These are phyloP conservation scores for Aspergillus japonicus DNA, from an alignment of 2,329 filamentous ascomycete genomes.

Conservation along the genomic window DNA sequence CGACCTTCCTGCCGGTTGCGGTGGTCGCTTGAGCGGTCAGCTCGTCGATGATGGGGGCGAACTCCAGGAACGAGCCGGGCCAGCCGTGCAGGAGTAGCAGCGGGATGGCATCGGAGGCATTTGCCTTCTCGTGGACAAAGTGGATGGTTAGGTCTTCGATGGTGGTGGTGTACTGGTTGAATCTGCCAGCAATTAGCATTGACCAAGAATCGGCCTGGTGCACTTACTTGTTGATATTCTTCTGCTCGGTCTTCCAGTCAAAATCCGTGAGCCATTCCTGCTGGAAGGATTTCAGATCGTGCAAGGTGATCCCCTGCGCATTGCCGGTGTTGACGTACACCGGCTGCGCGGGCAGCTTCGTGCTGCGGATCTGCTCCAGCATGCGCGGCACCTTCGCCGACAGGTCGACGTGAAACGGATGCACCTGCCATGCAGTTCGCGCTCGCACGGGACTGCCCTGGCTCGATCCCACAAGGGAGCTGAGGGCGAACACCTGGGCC, in stretches of 20 bases:
- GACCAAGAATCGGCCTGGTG: not conserved
- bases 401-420: not conserved
- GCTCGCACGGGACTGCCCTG: not conserved
- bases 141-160: constrained; percentile 10
- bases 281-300: not conserved
- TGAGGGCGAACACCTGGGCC: not conserved
- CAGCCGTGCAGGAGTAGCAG: constrained; percentile 14
- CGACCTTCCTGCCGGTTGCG: constrained; percentile 3
- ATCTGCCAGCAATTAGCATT: not conserved
- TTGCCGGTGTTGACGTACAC: not conserved
- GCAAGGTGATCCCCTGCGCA: not conserved
- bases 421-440: not conserved
- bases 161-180: constrained; percentile 8
- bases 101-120: constrained; percentile 7
- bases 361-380: not conserved
- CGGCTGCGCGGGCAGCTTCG: not conserved
- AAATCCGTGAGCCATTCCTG: not conserved
- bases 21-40: constrained; percentile 7
- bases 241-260: not conserved
- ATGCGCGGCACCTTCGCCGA: not conserved
- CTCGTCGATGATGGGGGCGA: constrained; percentile 9
- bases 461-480: not conserved
- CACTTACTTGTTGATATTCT: not conserved
- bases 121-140: constrained; percentile 10
- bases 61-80: constrained; percentile 15